Conservation (phyloP, 805 yeast genomes). For the Ogataea polymorpha region DNA sequence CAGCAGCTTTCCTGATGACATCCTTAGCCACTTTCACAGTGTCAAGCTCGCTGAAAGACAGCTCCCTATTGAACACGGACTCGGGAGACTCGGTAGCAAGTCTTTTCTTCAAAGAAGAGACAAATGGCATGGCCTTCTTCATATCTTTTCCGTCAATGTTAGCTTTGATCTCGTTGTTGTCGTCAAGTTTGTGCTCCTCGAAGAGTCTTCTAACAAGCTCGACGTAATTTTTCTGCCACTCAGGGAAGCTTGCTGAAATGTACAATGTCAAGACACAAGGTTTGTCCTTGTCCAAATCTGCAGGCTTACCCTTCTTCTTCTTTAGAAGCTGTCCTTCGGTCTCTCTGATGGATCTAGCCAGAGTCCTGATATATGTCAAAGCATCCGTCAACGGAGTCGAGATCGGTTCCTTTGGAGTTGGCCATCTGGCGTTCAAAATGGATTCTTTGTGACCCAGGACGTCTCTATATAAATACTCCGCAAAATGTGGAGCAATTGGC, state of each 20-base stretch:
- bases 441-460: conserved; percentile 63
- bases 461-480: conserved; percentile 86
- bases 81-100: conserved; percentile 66
- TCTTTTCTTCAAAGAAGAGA: conserved; percentile 80
- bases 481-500: conserved; percentile 95
- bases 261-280: conserved; percentile 74
- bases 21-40: conserved; percentile 55
- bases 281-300: conserved; percentile 69
- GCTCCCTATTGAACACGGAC: conserved; percentile 84
- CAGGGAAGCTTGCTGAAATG: conserved; percentile 76
- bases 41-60: conserved; percentile 74
- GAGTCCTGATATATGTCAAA: conserved; percentile 71
- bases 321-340: conserved; percentile 83
- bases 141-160: conserved; percentile 76
- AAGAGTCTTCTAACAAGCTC: conserved; percentile 74
- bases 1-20: conserved; percentile 62
- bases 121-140: conserved; percentile 98
- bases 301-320: conserved; percentile 77
- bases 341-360: conserved; percentile 86
- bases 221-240: conserved; percentile 59
- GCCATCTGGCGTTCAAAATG: conserved; percentile 74
- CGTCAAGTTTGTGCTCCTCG: conserved; percentile 59
- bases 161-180: conserved; percentile 60
- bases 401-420: conserved; percentile 66
- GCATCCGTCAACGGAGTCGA: conserved; percentile 62